These are phyloP conservation scores for Saccharomyces uvarum DNA, from an alignment of 1,139 yeast species.

Conservation along the genomic window DNA sequence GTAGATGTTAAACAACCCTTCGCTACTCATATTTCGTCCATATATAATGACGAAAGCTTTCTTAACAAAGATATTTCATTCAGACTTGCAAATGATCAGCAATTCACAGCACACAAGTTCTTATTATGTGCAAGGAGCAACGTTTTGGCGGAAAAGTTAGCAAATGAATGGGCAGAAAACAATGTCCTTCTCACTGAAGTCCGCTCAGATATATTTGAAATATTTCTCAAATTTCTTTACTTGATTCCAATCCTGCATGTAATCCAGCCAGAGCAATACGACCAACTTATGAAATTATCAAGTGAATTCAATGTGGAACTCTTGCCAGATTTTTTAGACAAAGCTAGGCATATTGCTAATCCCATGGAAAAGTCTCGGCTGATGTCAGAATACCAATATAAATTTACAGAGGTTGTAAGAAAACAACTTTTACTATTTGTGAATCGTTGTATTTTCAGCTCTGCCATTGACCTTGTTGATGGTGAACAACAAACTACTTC, in stretches of 20 bases:
- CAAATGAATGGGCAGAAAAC: constrained; percentile 8
- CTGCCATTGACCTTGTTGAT: constrained; percentile 9
- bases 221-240: constrained; percentile 47
- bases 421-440: constrained; percentile 40
- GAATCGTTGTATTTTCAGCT: constrained; percentile 34
- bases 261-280: constrained; percentile 30
- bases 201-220: constrained; percentile 6
- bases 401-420: constrained; percentile 43
- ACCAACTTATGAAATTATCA: constrained; percentile 34
- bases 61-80: constrained; percentile 38
- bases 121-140: constrained; percentile 35
- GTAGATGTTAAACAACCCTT: constrained; percentile 68
- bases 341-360: constrained; percentile 18
- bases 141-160: constrained; percentile 26
- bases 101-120: constrained; percentile 32
- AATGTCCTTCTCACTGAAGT: background rate
- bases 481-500: background rate
- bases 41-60: constrained; percentile 35
- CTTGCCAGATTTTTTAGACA: constrained; percentile 33
- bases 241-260: constrained; percentile 37
- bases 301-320: constrained; percentile 34
- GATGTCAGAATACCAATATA: constrained; percentile 40
- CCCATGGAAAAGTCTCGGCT: constrained; percentile 36
- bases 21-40: constrained; percentile 57
- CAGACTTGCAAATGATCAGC: constrained; percentile 19